A percentile compares a stretch with the other conserved stretches of the same genome.
Evolutionary conservation across 306 rosid species (phyloP).

Genomic region (Cicer arietinum): DNA sequence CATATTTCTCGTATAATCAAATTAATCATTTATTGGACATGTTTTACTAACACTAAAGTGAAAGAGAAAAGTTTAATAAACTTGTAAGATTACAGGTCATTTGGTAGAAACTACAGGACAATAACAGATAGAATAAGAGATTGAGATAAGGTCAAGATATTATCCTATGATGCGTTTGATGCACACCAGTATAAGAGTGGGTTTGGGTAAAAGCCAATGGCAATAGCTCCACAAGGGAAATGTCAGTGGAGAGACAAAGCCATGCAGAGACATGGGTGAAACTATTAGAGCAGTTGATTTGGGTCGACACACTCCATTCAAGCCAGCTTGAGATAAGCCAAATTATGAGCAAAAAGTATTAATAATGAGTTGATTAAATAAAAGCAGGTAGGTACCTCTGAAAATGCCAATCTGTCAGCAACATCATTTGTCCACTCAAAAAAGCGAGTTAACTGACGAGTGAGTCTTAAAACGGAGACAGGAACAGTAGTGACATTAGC

Average conservation of each 20-base stretch:
- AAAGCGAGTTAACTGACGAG: slow-evolving; percentile 84
- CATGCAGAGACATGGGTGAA: background rate
- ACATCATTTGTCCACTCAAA: slow-evolving; percentile 99
- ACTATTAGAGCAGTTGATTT: background rate
- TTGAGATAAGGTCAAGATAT: background rate
- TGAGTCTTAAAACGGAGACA: slow-evolving; percentile 82
- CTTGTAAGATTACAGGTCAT: background rate
- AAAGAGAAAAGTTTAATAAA: background rate
- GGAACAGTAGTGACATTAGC: slow-evolving; percentile 96
- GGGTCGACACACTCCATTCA: background rate
- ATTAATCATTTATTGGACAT: background rate
- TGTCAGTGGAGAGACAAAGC: background rate
- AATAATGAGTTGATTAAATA: background rate
- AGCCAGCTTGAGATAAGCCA: background rate
- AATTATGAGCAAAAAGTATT: background rate
- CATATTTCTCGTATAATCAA: slow-evolving; percentile 16
- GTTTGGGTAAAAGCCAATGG: slow-evolving; percentile 2
- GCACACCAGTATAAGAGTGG: background rate
- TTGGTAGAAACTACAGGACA: background rate
- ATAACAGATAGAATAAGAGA: background rate
- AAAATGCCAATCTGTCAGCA: slow-evolving; percentile 94
- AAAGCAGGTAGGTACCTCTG: slow-evolving; percentile 60
- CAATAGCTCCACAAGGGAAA: background rate
- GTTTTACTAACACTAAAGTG: slow-evolving; percentile 3
- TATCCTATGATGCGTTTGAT: background rate